Base-by-base conservation (phyloP, 148 eudicot genomes). In the Camellia sinensis region DNA sequence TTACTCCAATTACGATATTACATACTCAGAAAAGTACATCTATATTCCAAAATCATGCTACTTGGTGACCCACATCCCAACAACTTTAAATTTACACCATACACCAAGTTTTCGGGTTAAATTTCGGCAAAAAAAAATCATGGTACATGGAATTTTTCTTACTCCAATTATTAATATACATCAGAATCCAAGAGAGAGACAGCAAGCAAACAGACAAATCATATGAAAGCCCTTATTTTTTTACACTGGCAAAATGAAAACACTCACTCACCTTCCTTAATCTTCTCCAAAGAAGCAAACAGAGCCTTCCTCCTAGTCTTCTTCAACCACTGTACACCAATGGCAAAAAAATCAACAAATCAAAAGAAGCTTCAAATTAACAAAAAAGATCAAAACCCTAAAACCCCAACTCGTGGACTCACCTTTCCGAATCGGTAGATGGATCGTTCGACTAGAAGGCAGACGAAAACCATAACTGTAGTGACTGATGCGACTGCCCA, bases 401-500 rank as follows among this genome's bases (percentile, higher is more conserved):
- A 44, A 45, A n/a, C 15, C 4, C 56, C 43, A 65, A 59, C 66
- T 59, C 80, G 29, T 12, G 4, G n/a, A 72, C 91, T 84, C 40
- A 91, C 99, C 91, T 86, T 96, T 79, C 99, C 99, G 80, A 96
- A 96, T 83, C 94, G 88, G 84, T 93, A 92, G 73, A 96, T 96
- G 53, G 91, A 92, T 81, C 98, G 82, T 82, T 96, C 92, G 15
- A 89, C 97, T 69, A 94, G 83, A 62, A 96, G 87, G 73, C 99
- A 91, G 48, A 94, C 88, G 80, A 96, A 96, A 50, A 96, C 97
- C 99, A 96, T 89, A 9, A 96, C 87, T 68, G 97, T 85, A 71
- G 97, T 94, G 61, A 94, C 98, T 14, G 99, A 82, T 71, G 99
- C 99, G 70, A 96, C 99, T 13, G 99, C 89, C 99, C 99, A 96